These are phyloP conservation scores for Didymella exigua DNA, from an alignment of 2,329 filamentous ascomycete genomes.

Conservation along the genomic window DNA sequence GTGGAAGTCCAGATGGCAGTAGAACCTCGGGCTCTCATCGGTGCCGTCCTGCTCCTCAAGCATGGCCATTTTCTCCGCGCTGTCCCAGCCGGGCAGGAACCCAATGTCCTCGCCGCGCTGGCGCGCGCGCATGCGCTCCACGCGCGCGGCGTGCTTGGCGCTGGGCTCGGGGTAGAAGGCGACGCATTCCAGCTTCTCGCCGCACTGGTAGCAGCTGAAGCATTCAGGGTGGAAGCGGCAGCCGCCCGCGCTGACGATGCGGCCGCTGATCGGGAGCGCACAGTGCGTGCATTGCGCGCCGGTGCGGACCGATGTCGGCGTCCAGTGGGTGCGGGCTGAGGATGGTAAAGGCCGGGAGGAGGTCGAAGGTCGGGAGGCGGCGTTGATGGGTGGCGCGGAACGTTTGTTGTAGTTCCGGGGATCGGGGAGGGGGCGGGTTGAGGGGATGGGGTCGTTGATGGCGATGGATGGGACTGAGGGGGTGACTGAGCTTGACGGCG, in stretches of 20 bases:
- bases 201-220: conserved; percentile 87
- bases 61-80: conserved; percentile 63
- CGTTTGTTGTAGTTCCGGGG: conserved; percentile 52
- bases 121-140: conserved; percentile 73
- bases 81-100: conserved; percentile 45
- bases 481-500: conserved; percentile 33
- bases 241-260: conserved; percentile 83
- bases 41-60: conserved; percentile 65
- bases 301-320: conserved; percentile 54
- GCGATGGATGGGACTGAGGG: conserved; percentile 38
- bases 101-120: conserved; percentile 59
- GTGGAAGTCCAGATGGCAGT: conserved; percentile 98
- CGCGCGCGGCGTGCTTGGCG: conserved; percentile 68
- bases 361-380: neutral
- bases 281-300: conserved; percentile 86
- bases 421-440: conserved; percentile 55
- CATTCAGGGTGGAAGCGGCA: conserved; percentile 90
- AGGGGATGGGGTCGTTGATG: conserved; percentile 37
- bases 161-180: conserved; percentile 95
- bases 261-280: conserved; percentile 81
- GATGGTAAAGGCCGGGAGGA: conserved; percentile 15
- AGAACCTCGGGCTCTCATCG: conserved; percentile 78
- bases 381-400: neutral
- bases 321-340: conserved; percentile 52
- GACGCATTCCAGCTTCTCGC: conserved; percentile 87